Evolutionary conservation across 306 rosid genomes (phyloP), one percentile per base, ranked within the genome.

Genomic region (Cicer bijugum): DNA sequence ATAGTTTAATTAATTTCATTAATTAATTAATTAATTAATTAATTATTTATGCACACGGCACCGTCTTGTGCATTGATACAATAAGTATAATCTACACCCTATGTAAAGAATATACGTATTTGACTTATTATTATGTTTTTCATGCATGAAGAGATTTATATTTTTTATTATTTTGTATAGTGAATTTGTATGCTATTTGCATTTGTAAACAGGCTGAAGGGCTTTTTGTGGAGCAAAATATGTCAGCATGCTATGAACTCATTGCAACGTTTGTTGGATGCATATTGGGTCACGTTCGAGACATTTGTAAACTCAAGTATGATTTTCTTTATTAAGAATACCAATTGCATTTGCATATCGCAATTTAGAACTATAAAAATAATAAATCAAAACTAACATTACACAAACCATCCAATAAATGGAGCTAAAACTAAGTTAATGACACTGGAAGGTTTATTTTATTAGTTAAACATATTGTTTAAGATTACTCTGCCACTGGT

Each of bases 191-290:
- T 53, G 46, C 15, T 83, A 50, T 81, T 58, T 48, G 68, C 20
- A 9, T 28, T 80, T 71, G 46, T 38, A 14, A 44, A 33, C 92
- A 94, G 99, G 96, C 89, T 58, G 96, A 87, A 62, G 95, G 93
- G 57, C 74, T 86, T 83, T 63, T 94, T 61, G 57, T 86, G 0
- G 97, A 94, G 82, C 92, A 87, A 74, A 87, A 87, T 39, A 76
- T 77, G 83, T 53, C 86, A 1, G 55, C 75, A 55, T 91, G 96
- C 73, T 94, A 94, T 10, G 83, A 85, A 63, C 80, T 86, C 43
- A 14, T 85, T n/a, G 86, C 77, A 12, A 79, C 69, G 19, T 90
- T 82, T 65, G 53, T 83, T 48, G 85, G 19, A 47, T 79, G 84
- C 53, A 50, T 90, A 72, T 79, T n/a, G 6, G 71, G 38, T 62